A percentile compares a stretch with the other conserved stretches of the same genome.
phyloP scores from a whole-genome alignment of 768 basidiomycete genomes.

The Kwoniella europaea region DNA sequence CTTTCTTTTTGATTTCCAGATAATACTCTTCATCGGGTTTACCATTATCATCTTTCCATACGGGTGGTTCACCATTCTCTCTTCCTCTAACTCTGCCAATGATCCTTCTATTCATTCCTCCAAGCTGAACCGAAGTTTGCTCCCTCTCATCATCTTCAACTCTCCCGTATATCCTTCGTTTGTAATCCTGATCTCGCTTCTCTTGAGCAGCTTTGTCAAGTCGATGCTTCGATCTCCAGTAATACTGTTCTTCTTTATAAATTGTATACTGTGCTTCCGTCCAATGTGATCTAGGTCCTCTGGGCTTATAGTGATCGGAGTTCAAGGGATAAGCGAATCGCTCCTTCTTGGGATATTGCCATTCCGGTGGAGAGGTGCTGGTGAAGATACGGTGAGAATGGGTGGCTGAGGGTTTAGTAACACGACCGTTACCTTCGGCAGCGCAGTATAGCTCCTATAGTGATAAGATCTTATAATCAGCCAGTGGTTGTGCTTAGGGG shows the following conservation, averaged over 20 bases:
- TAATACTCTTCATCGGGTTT: slow-evolving; percentile 9
- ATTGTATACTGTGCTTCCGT: slow-evolving; percentile 28
- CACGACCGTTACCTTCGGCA: not conserved
- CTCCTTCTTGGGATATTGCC: slow-evolving; percentile 3
- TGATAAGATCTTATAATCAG: no score
- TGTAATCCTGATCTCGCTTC: not conserved
- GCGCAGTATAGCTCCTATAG: not conserved
- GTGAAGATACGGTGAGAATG: slow-evolving; percentile 10
- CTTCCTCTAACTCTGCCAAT: slow-evolving; percentile 13
- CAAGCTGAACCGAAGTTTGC: not conserved
- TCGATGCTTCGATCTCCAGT: not conserved
- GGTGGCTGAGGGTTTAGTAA: not conserved
- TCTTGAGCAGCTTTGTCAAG: not conserved
- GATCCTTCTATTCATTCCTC: not conserved
- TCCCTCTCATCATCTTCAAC: not conserved
- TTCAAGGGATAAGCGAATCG: not conserved
- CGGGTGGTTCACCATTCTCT: slow-evolving; percentile 7
- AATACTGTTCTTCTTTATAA: slow-evolving; percentile 34
- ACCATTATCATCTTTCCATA: slow-evolving; percentile 9
- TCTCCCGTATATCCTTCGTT: not conserved
- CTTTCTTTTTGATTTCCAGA: not conserved
- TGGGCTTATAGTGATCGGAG: slow-evolving; percentile 19
- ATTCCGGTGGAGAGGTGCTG: not conserved
- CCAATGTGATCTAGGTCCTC: slow-evolving; percentile 28
- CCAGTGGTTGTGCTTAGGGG: no score